Percentiles rank a stretch among this genome's conserved stretches.
These are phyloP conservation scores for Rhizopogon vulgaris DNA, from an alignment of 768 basidiomycete genomes.

Conservation along the genomic window DNA sequence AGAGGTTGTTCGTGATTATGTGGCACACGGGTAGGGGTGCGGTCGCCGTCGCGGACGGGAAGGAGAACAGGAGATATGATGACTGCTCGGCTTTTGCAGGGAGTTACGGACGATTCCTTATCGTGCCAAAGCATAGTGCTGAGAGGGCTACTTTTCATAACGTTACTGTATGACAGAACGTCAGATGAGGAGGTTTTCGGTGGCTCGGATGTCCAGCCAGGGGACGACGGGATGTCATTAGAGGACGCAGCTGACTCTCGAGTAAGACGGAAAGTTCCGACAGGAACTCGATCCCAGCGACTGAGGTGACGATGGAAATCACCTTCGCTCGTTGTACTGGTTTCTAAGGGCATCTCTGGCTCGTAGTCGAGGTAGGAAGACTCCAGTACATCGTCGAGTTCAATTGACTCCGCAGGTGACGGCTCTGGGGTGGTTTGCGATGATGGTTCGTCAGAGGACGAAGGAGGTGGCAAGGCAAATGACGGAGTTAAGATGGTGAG, in stretches of 20 bases:
- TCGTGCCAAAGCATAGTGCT: conserved; percentile 50
- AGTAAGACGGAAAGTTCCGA: conserved; percentile 66
- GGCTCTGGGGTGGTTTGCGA: conserved; percentile 30
- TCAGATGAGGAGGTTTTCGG: conserved; percentile 14
- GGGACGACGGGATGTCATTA: conserved; percentile 20
- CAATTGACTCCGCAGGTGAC: conserved; percentile 43
- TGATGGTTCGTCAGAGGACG: conserved; percentile 32
- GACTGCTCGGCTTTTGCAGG: conserved; percentile 24
- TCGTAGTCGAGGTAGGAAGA: conserved; percentile 64
- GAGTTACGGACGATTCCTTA: conserved; percentile 13
- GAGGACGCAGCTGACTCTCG: conserved; percentile 25
- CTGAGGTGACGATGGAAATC: conserved; percentile 39
- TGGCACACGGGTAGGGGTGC: conserved; percentile 41
- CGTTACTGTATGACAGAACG: conserved; percentile 27
- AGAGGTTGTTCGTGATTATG: conserved; percentile 28
- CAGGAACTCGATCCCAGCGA: conserved; percentile 72
- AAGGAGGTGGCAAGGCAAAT: conserved; percentile 23
- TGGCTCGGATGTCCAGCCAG: conserved; percentile 24
- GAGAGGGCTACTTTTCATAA: conserved; percentile 50
- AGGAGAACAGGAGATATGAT: conserved; percentile 47
- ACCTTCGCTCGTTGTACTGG: conserved; percentile 28
- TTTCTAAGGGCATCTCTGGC: conserved; percentile 28
- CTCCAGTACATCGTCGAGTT: conserved; percentile 72
- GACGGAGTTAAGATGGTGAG: conserved; percentile 28
- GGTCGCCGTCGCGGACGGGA: conserved; percentile 49